phyloP scores from a whole-genome alignment of 2,329 filamentous ascomycete genomes.

The Helotiales sp. region DNA sequence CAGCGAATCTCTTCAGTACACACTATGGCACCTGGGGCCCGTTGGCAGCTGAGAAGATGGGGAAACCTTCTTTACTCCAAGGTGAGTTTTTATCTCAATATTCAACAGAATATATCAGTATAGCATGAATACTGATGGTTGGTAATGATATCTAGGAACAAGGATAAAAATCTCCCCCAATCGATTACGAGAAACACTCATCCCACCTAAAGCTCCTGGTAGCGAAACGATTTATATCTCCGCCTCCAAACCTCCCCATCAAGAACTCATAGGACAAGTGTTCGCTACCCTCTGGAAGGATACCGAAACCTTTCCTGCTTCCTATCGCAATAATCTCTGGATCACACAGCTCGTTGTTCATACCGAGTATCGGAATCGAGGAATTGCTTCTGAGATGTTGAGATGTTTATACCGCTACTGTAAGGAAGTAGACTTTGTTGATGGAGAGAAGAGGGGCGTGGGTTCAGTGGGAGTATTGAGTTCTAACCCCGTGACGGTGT shows the following conservation, averaged over 20 bases:
- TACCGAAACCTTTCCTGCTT: not conserved
- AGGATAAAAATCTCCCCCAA: not conserved
- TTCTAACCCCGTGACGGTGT: slow-evolving; percentile 11
- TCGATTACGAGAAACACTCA: not conserved
- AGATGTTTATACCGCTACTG: too few relatives aligned
- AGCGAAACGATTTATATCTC: too few relatives aligned
- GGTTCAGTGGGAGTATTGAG: slow-evolving; percentile 11
- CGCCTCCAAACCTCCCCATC: too few relatives aligned
- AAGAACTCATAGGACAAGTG: not conserved
- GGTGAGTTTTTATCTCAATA: too few relatives aligned
- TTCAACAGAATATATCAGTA: too few relatives aligned
- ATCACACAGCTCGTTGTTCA: not conserved
- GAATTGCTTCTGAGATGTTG: not conserved
- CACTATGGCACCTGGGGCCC: not conserved
- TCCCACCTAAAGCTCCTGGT: not conserved
- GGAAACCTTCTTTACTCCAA: not conserved
- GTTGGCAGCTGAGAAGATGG: not conserved
- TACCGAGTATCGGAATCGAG: not conserved
- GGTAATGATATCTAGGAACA: not conserved
- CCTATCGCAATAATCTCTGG: not conserved
- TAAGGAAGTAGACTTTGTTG: not conserved
- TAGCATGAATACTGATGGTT: too few relatives aligned
- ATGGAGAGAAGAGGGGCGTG: not conserved
- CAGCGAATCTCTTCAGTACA: not conserved
- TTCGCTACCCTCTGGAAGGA: not conserved